phyloP scores from a whole-genome alignment of 2,329 filamentous ascomycete genomes.

The Orbilia oligospora region DNA sequence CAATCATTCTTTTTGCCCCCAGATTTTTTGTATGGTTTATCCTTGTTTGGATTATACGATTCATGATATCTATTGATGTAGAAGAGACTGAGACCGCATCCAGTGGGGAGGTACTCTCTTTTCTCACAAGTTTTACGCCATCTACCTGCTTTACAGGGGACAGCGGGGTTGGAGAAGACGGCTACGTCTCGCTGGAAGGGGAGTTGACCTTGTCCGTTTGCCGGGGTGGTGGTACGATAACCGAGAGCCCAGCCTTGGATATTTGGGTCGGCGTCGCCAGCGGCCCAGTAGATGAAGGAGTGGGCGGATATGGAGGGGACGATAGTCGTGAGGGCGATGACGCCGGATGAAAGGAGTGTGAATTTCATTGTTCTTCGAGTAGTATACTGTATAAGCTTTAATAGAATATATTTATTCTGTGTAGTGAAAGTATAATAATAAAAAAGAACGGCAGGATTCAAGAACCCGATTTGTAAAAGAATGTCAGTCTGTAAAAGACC shows the following conservation, averaged over 20 bases:
- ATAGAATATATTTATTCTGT: too few species aligned
- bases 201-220: not conserved
- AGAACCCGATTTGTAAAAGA: constrained; percentile 1
- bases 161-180: constrained; percentile 32
- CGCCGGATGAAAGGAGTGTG: constrained; percentile 6
- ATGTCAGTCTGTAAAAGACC: not conserved
- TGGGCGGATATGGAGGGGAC: constrained; percentile 18
- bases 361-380: constrained; percentile 5
- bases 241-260: constrained; percentile 27
- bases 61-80: constrained; percentile 23
- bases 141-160: constrained; percentile 15
- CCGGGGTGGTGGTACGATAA: constrained; percentile 14
- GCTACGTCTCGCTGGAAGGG: constrained; percentile 31
- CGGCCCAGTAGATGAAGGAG: constrained; percentile 28
- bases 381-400: too few species aligned
- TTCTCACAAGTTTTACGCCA: constrained; percentile 17
- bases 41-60: not conserved
- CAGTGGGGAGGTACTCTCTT: constrained; percentile 3
- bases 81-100: constrained; percentile 28
- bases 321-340: constrained; percentile 13
- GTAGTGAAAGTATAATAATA: too few species aligned
- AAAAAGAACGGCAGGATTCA: constrained; percentile 3
- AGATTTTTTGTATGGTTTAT: constrained; percentile 24
- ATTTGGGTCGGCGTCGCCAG: constrained; percentile 11
- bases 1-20: constrained; percentile 16